A percentile compares a stretch with the other conserved stretches of the same genome.
These are phyloP conservation scores for Pythium vanterpoolii DNA, from an alignment of 352 stramenopile genomes.

Conservation along the genomic window DNA sequence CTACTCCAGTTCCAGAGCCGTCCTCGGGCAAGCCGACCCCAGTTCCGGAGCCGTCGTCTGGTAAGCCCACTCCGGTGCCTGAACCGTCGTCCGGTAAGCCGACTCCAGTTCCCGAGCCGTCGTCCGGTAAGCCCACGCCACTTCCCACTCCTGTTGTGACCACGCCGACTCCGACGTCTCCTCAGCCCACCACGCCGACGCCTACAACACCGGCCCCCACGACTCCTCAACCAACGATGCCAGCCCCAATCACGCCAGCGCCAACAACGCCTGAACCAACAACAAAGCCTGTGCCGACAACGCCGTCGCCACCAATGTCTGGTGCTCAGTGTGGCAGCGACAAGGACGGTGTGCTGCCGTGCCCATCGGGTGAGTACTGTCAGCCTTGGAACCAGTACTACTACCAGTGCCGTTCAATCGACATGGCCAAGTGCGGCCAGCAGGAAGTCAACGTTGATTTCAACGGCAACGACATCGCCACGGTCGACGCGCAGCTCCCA, in stretches of 20 bases:
- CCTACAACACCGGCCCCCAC: background rate
- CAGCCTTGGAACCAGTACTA: too few species aligned
- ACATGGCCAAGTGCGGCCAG: too few species aligned
- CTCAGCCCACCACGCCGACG: background rate
- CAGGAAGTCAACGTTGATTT: too few species aligned
- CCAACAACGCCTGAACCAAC: background rate
- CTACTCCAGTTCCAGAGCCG: background rate
- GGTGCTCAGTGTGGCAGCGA: too few species aligned
- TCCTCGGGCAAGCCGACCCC: slow-evolving; percentile 3
- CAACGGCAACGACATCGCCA: too few species aligned
- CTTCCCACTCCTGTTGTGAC: background rate
- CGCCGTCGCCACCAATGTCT: background rate
- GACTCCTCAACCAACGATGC: background rate
- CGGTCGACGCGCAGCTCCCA: too few species aligned
- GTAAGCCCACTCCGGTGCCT: background rate
- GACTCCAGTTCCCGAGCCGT: background rate
- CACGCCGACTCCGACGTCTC: background rate
- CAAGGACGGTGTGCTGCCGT: too few species aligned
- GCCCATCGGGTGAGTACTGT: too few species aligned
- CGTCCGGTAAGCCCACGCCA: slow-evolving; percentile 1
- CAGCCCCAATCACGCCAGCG: too few species aligned
- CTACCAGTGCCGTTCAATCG: too few species aligned
- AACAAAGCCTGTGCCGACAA: background rate
- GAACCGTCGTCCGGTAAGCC: slow-evolving; percentile 1
- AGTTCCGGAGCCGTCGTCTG: background rate